Evolutionary conservation across 2,329 filamentous ascomycete species (phyloP).

Genomic region (Aspergillus oerlinghausenensis): DNA sequence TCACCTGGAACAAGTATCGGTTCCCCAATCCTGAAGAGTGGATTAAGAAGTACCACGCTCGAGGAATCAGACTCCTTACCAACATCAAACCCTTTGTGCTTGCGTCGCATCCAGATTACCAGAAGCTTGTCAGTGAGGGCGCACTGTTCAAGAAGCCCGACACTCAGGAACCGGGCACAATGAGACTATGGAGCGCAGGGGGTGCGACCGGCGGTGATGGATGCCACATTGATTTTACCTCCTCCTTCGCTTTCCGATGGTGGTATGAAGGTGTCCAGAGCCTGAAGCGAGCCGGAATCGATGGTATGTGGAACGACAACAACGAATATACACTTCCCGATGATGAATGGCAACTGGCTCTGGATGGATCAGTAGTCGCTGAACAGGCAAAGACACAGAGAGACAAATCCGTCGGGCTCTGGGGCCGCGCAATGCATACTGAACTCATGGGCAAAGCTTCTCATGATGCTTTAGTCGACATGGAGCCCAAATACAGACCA

Average conservation of each 20-base stretch:
- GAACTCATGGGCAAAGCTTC: constrained; percentile 69
- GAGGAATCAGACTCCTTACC: constrained; percentile 63
- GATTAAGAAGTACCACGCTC: constrained; percentile 56
- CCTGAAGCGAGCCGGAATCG: constrained; percentile 60
- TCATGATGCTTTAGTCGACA: constrained; percentile 59
- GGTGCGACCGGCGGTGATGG: constrained; percentile 66
- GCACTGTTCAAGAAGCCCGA: constrained; percentile 61
- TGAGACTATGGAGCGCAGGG: constrained; percentile 67
- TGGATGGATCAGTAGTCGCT: constrained; percentile 44
- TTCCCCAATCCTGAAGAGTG: constrained; percentile 66
- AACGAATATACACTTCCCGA: constrained; percentile 67
- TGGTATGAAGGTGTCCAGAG: constrained; percentile 65
- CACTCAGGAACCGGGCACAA: constrained; percentile 51
- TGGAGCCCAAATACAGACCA: constrained; percentile 56
- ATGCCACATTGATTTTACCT: constrained; percentile 70
- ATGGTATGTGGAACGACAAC: constrained; percentile 76
- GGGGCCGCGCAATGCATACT: constrained; percentile 65
- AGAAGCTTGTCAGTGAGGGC: constrained; percentile 53
- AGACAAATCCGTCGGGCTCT: constrained; percentile 58
- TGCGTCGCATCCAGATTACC: constrained; percentile 61
- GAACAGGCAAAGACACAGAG: constrained; percentile 34
- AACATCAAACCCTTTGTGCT: constrained; percentile 73
- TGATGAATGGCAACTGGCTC: constrained; percentile 61
- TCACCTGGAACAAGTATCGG: constrained; percentile 65
- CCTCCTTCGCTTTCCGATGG: constrained; percentile 61